Conservation (phyloP, 2,329 filamentous ascomycete genomes). For the Diaporthe citrichinensis region DNA sequence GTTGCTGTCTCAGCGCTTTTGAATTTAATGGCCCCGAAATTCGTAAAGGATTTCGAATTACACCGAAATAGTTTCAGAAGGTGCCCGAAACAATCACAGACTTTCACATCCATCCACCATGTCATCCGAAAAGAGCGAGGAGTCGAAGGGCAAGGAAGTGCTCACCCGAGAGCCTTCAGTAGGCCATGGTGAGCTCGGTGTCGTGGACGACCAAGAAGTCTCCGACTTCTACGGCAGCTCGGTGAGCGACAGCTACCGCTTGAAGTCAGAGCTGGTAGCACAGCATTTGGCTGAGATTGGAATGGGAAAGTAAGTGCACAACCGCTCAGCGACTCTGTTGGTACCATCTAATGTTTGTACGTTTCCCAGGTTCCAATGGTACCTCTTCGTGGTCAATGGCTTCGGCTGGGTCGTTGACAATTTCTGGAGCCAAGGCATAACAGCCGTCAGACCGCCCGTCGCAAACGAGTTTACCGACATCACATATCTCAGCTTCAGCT, state of each 20-base stretch:
- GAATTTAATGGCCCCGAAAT: neutral
- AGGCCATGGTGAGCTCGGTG: constrained; percentile 22
- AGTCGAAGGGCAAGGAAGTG: constrained; percentile 23
- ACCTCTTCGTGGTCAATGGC: constrained; percentile 61
- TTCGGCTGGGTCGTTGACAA: constrained; percentile 63
- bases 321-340: rapidly evolving
- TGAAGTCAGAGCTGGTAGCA: constrained; percentile 52
- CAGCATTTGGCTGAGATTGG: constrained; percentile 50
- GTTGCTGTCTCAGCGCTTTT: neutral
- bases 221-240: constrained; percentile 55
- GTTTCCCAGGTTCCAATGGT: constrained; percentile 53
- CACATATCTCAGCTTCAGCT: constrained; percentile 50
- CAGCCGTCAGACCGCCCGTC: constrained; percentile 51
- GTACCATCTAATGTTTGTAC: neutral
- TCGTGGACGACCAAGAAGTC: constrained; percentile 48
- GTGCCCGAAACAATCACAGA: neutral
- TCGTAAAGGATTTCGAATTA: neutral
- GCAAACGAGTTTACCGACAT: constrained; percentile 53
- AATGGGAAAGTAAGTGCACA: constrained; percentile 51
- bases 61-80: neutral
- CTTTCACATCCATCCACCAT: neutral
- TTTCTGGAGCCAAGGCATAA: constrained; percentile 55
- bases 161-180: constrained; percentile 18
- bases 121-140: constrained; percentile 19
- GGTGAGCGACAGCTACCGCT: constrained; percentile 49